Evolutionary conservation across 352 stramenopile genomes (phyloP).

Genomic region (Phytophthora syringae): DNA sequence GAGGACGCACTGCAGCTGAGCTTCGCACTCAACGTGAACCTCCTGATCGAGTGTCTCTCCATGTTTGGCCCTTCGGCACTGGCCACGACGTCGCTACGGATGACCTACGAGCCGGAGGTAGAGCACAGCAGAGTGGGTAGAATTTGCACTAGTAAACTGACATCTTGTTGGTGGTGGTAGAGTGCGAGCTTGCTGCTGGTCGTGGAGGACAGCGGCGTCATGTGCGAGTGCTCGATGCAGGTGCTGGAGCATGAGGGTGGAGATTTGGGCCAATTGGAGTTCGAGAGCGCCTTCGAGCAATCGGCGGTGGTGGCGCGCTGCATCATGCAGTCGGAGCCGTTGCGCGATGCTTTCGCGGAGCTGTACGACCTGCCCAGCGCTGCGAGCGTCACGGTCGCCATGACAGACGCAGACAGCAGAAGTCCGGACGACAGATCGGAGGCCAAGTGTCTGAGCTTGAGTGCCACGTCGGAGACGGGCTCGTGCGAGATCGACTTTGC

Average conservation of each 20-base stretch:
- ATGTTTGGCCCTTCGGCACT: constrained; percentile 78
- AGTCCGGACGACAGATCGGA: constrained; percentile 16
- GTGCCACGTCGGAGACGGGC: constrained; percentile 72
- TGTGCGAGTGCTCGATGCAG: constrained; percentile 87
- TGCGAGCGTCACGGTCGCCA: constrained; percentile 78
- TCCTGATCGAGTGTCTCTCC: constrained; percentile 81
- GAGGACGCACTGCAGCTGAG: constrained; percentile 56
- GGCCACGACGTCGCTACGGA: constrained; percentile 72
- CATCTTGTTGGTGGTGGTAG: constrained; percentile 15
- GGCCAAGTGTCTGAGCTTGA: constrained; percentile 64
- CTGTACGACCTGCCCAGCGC: constrained; percentile 86
- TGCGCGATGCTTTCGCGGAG: constrained; percentile 84
- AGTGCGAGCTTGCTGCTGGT: constrained; percentile 69
- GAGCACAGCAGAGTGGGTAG: constrained; percentile 8
- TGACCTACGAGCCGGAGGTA: constrained; percentile 74
- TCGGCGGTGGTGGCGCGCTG: constrained; percentile 76
- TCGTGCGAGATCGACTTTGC: constrained; percentile 86
- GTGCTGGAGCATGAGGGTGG: constrained; percentile 80
- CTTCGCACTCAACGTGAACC: constrained; percentile 76
- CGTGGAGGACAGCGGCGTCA: constrained; percentile 84
- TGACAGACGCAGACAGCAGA: constrained; percentile 44
- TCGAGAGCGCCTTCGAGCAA: constrained; percentile 81
- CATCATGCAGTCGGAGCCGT: constrained; percentile 84
- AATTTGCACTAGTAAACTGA: neutral
- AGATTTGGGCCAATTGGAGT: constrained; percentile 74